Conservation (phyloP, 768 basidiomycete genomes). For the Amanita brunnescens region DNA sequence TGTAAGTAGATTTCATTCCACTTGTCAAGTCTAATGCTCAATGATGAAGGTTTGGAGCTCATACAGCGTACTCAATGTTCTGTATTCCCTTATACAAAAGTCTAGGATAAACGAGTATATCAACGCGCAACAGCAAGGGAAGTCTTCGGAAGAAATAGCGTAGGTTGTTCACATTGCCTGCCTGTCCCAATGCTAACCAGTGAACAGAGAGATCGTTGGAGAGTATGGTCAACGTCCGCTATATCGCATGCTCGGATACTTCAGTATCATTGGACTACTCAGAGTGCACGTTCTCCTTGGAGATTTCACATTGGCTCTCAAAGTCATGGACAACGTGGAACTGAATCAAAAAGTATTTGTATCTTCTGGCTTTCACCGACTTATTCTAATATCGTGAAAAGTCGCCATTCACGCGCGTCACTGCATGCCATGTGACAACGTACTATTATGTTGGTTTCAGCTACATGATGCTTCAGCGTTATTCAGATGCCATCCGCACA, state of each 20-base stretch:
- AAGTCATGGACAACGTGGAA: conserved; percentile 92
- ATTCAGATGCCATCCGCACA: conserved; percentile 90
- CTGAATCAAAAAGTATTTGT: conserved; percentile 70
- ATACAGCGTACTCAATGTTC: conserved; percentile 95
- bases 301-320: conserved; percentile 90
- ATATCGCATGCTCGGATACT: conserved; percentile 94
- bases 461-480: conserved; percentile 91
- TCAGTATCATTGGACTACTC: conserved; percentile 90
- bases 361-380: background rate
- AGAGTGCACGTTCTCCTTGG: conserved; percentile 95
- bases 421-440: conserved; percentile 92
- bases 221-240: conserved; percentile 88
- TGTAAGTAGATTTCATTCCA: conserved; percentile 28
- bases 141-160: conserved; percentile 77
- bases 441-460: conserved; percentile 97
- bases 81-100: conserved; percentile 98
- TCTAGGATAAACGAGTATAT: conserved; percentile 93
- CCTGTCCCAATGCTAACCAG: conserved; percentile 1
- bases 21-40: background rate
- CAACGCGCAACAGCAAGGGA: conserved; percentile 69
- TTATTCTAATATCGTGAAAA: conserved; percentile 20
- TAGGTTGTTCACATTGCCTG: conserved; percentile 29
- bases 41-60: conserved; percentile 81
- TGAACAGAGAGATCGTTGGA: conserved; percentile 67
- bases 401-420: conserved; percentile 88